Evolutionary conservation across 78 protist genomes (phyloP).

Genomic region (Monosiga brevicollis): DNA sequence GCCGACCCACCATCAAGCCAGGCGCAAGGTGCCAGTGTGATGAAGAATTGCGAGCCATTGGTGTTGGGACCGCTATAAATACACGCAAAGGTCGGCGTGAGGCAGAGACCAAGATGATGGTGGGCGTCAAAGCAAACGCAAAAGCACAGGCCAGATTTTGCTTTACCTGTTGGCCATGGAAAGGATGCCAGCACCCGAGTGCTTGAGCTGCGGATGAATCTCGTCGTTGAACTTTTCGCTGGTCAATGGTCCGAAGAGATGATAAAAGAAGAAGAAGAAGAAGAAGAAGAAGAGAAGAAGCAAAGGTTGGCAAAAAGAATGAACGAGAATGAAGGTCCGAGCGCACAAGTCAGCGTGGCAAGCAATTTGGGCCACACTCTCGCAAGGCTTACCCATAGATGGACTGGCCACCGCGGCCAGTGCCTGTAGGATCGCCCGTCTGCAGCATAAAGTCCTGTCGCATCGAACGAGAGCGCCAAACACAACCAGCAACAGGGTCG

Average conservation of each 20-base stretch:
- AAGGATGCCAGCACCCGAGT: constrained; percentile 79
- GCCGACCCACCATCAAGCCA: constrained; percentile 56
- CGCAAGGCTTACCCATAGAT: constrained; percentile 58
- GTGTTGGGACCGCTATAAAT: constrained; percentile 27
- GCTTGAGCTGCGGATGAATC: constrained; percentile 50
- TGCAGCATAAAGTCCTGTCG: constrained; percentile 64
- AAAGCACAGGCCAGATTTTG: constrained; percentile 9
- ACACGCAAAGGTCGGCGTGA: background rate
- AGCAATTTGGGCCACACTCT: background rate
- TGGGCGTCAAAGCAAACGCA: constrained; percentile 24
- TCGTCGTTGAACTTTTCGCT: constrained; percentile 66
- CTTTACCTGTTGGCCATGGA: constrained; percentile 65
- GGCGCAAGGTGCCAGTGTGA: constrained; percentile 73
- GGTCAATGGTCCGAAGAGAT: too few relatives aligned
- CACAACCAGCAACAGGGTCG: background rate
- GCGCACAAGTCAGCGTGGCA: too few relatives aligned
- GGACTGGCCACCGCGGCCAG: constrained; percentile 80
- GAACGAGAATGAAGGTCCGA: too few relatives aligned
- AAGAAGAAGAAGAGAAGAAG: too few relatives aligned
- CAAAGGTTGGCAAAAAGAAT: too few relatives aligned
- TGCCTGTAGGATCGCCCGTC: constrained; percentile 88
- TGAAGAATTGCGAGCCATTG: constrained; percentile 69
- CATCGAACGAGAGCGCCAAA: background rate
- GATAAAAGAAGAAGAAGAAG: too few relatives aligned
- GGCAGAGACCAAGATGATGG: background rate